These are phyloP conservation scores for Prototheca stagnorum DNA, from an alignment of 163 green algal species.

Conservation along the genomic window DNA sequence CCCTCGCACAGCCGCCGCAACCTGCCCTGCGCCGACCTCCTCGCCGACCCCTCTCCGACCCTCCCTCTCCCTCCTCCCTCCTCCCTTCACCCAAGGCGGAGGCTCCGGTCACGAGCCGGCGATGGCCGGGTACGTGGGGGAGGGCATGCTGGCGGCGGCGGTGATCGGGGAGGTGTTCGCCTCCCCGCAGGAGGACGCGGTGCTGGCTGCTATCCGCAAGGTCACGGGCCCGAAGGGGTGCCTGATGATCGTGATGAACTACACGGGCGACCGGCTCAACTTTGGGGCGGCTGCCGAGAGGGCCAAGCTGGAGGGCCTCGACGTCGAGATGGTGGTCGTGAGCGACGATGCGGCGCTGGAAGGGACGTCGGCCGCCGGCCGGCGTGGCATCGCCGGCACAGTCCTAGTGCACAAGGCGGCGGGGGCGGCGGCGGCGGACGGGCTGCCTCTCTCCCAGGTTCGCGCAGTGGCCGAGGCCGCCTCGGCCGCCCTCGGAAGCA, in stretches of 20 bases:
- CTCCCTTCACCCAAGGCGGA: conserved; percentile 25
- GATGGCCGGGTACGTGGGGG: conserved; percentile 62
- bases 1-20: no score
- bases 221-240: conserved; percentile 40
- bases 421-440: conserved; percentile 43
- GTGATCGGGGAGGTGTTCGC: conserved; percentile 84
- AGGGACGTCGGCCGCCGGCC: conserved; percentile 27
- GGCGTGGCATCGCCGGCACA: conserved; percentile 64
- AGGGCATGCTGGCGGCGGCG: conserved; percentile 70
- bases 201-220: conserved; percentile 59
- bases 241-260: conserved; percentile 70
- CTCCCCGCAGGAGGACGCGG: conserved; percentile 52
- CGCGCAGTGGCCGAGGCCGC: conserved; percentile 19
- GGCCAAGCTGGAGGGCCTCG: conserved; percentile 49
- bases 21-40: background rate
- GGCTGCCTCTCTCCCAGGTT: conserved; percentile 35
- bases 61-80: background rate
- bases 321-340: conserved; percentile 72
- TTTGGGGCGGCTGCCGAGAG: conserved; percentile 78
- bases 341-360: conserved; percentile 59
- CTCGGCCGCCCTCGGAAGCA: conserved; percentile 26
- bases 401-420: conserved; percentile 68
- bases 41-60: background rate
- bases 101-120: conserved; percentile 69
- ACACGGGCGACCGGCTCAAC: conserved; percentile 73